These are phyloP conservation scores for Neohortaea acidophila DNA, from an alignment of 495 filamentous ascomycete species.

Conservation along the genomic window DNA sequence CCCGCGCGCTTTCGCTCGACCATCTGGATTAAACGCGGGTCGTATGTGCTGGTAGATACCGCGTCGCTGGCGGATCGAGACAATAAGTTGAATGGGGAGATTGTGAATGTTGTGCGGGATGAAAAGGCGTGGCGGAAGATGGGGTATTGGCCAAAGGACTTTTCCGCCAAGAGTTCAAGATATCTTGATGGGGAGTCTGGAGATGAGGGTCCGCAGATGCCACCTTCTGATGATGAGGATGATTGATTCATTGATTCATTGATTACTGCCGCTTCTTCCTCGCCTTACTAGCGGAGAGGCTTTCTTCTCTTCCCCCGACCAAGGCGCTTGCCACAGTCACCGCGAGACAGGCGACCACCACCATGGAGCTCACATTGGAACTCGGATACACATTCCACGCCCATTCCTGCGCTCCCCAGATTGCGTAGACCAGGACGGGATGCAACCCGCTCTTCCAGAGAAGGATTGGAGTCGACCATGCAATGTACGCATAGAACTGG, in stretches of 20 bases:
- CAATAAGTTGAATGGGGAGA: slow-evolving; percentile 74
- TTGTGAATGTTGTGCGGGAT: slow-evolving; percentile 81
- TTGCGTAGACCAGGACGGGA: slow-evolving; percentile 49
- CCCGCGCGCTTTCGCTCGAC: slow-evolving; percentile 69
- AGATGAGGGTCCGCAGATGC: slow-evolving; percentile 72
- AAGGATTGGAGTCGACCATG: slow-evolving; percentile 82
- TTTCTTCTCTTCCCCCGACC: too few relatives aligned
- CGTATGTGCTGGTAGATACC: slow-evolving; percentile 72
- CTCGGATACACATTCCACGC: slow-evolving; percentile 97
- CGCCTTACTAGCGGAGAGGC: too few relatives aligned
- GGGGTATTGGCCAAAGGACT: slow-evolving; percentile 81
- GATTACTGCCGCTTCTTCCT: too few relatives aligned
- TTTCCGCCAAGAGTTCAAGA: slow-evolving; percentile 41
- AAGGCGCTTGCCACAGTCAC: slow-evolving; percentile 48
- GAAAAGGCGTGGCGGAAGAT: slow-evolving; percentile 86
- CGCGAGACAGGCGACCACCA: slow-evolving; percentile 58
- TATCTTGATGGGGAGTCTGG: slow-evolving; percentile 45
- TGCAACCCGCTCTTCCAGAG: slow-evolving; percentile 69
- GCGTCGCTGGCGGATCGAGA: slow-evolving; percentile 47
- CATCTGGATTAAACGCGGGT: slow-evolving; percentile 77
- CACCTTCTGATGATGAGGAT: slow-evolving; percentile 47
- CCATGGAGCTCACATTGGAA: slow-evolving; percentile 58
- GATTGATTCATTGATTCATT: too few relatives aligned
- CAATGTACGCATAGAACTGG: slow-evolving; percentile 89
- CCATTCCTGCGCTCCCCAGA: slow-evolving; percentile 86